These are phyloP conservation scores for Aspergillus sp. DNA, from an alignment of 2,329 filamentous ascomycete genomes.

Conservation along the genomic window DNA sequence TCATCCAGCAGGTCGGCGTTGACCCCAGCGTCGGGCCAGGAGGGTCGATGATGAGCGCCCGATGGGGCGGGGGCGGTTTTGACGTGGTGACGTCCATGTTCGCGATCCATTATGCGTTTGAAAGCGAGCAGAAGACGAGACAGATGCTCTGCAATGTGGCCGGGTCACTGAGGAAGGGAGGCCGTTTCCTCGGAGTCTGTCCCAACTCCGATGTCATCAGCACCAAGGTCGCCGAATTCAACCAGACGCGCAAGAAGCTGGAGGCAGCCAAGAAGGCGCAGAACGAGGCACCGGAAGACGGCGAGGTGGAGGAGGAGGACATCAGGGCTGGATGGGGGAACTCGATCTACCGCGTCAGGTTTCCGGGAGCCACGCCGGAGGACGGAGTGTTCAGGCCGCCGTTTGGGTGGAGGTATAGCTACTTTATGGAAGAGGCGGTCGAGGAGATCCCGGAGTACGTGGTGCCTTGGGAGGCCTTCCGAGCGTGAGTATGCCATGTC, in stretches of 20 bases:
- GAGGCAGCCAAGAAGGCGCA: conserved; percentile 33
- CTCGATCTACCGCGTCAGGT: conserved; percentile 80
- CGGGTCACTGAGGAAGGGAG: conserved; percentile 82
- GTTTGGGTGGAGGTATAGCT: conserved; percentile 96
- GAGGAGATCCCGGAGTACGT: conserved; percentile 96
- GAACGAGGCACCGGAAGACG: conserved; percentile 31
- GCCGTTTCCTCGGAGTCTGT: conserved; percentile 87
- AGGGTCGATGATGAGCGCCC: conserved; percentile 47
- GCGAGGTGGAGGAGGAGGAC: conserved; percentile 51
- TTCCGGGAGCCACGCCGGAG: conserved; percentile 69
- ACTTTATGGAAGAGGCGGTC: conserved; percentile 90
- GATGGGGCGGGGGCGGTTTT: conserved; percentile 67
- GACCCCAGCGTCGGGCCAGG: conserved; percentile 58
- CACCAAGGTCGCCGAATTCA: conserved; percentile 65
- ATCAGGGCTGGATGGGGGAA: conserved; percentile 79
- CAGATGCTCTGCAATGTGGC: conserved; percentile 92
- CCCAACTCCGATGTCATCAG: conserved; percentile 93
- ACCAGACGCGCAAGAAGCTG: conserved; percentile 47
- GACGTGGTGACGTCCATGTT: conserved; percentile 99
- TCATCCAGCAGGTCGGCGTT: conserved; percentile 80
- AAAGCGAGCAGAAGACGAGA: conserved; percentile 78
- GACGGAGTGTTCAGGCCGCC: conserved; percentile 90
- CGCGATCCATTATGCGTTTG: conserved; percentile 97
- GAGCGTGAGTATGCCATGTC: conserved; percentile 44
- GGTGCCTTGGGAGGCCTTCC: conserved; percentile 95